Base-by-base conservation (phyloP, 495 filamentous ascomycete genomes). In the Penicillium desertorum region DNA sequence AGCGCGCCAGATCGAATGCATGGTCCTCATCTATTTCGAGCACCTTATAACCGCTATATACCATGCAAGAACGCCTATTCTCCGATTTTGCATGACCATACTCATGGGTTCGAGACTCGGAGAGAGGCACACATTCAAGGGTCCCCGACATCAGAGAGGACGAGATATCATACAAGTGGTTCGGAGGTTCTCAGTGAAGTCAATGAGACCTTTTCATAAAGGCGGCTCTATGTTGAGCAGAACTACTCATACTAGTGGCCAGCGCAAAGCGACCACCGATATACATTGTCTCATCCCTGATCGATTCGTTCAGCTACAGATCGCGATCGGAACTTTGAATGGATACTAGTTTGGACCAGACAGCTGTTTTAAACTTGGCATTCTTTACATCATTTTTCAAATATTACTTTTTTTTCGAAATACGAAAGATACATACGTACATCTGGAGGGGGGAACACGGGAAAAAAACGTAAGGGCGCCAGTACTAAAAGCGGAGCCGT, bases 401-500 rank as follows among this genome's bases (percentile, higher is more conserved):
- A 2, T 11, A 32, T 3, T 12, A 32, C n/a, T n/a, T 32, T 2
- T 32, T 9, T 12, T 11, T 34, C 3, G 14, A 14, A 14, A 10
- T 39, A 39, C 16, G 7, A 8, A 17, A 6, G 36, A 39, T 39
- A 39, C 36, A 5, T 39, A n/a, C 7, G 10, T 29, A 7, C 27
- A 29, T 8, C 1, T 29, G 16, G 6, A n/a, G 36, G 14, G 50
- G 22, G 12, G 32, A 23, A 53, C 45, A 4, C 23, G 17, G 16
- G 29, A 16, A 22, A 45, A 46, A 20, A 32, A 53, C 6, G 43
- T 25, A 46, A 54, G 34, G 54, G 22, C 36, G 27, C 48, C n/a
- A 12, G 44, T 41, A 58, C 27, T 41, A 51, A 67, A 63, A 63
- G 63, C 60, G 63, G 63, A 63, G 60, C 16, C 30, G 7, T 39